Conservation (phyloP, 1,139 yeast species). For the Candida smagusa region DNA sequence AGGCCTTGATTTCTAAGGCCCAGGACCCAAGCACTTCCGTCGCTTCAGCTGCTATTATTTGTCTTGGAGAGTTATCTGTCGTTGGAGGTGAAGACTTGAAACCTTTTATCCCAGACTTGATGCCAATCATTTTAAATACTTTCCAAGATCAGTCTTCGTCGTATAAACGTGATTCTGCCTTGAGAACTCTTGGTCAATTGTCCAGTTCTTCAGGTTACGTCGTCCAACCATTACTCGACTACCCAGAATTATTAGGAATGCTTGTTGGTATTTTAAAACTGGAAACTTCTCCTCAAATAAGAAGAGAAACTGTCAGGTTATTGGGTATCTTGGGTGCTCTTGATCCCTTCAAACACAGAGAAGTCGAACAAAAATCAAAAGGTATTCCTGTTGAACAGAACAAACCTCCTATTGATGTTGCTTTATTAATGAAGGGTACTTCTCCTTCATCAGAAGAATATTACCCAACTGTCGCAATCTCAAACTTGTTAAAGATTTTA, state of each 20-base stretch:
- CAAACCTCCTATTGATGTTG: conserved; percentile 87
- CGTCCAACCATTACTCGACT: conserved; percentile 86
- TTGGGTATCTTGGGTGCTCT: conserved; percentile 94
- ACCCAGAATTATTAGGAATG: conserved; percentile 83
- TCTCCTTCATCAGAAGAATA: conserved; percentile 93
- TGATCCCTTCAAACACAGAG: conserved; percentile 94
- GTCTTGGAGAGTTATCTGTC: conserved; percentile 86
- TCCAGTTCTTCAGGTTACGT: conserved; percentile 93
- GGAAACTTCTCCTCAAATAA: conserved; percentile 68
- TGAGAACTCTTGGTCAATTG: conserved; percentile 82
- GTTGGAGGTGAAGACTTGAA: conserved; percentile 86
- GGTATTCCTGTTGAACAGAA: conserved; percentile 69
- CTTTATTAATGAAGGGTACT: conserved; percentile 87
- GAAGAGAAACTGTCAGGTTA: conserved; percentile 83
- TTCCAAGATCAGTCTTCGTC: conserved; percentile 90
- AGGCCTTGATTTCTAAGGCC: conserved; percentile 75
- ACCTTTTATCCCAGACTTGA: conserved; percentile 67
- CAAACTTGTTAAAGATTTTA: conserved; percentile 74
- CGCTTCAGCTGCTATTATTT: conserved; percentile 79
- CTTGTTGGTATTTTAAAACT: conserved; percentile 77
- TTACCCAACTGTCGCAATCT: conserved; percentile 92
- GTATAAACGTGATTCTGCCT: conserved; percentile 83
- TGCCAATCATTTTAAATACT: conserved; percentile 86
- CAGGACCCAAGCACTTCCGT: conserved; percentile 73
- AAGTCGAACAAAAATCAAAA: conserved; percentile 74